Evolutionary conservation across 305 asterid genomes (phyloP).

Genomic region (Rubia peregrina): DNA sequence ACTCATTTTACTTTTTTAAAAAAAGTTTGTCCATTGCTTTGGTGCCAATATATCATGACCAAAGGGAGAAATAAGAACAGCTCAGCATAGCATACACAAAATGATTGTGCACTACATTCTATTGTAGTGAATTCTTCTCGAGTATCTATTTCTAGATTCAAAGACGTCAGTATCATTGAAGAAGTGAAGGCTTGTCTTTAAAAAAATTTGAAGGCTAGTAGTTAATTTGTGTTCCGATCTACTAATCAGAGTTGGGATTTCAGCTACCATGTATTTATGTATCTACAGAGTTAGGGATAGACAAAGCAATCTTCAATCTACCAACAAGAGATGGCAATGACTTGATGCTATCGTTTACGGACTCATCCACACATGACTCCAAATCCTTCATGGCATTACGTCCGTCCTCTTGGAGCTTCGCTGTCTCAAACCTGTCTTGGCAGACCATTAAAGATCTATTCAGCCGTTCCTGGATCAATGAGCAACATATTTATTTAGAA

Average conservation of each 20-base stretch:
- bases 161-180: background rate
- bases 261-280: background rate
- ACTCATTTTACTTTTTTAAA: no score
- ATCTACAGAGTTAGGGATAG: slow-evolving; percentile 30
- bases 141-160: background rate
- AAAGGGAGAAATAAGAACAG: no score
- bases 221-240: background rate
- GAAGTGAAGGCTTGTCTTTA: no score
- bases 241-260: background rate
- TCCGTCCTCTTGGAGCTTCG: slow-evolving; percentile 47
- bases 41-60: no score
- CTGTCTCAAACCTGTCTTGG: slow-evolving; percentile 74
- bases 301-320: slow-evolving; percentile 47
- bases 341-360: slow-evolving; percentile 54
- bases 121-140: background rate
- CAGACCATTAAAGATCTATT: slow-evolving; percentile 67
- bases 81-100: no score
- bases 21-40: no score
- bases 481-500: slow-evolving; percentile 8
- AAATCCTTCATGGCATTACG: slow-evolving; percentile 37
- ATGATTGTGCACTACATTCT: no score
- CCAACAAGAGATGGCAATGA: slow-evolving; percentile 65
- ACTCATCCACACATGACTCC: slow-evolving; percentile 68
- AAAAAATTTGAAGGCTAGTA: no score
- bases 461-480: slow-evolving; percentile 51